Conservation (phyloP, 352 stramenopile genomes). For the Phytophthora aleatoria region DNA sequence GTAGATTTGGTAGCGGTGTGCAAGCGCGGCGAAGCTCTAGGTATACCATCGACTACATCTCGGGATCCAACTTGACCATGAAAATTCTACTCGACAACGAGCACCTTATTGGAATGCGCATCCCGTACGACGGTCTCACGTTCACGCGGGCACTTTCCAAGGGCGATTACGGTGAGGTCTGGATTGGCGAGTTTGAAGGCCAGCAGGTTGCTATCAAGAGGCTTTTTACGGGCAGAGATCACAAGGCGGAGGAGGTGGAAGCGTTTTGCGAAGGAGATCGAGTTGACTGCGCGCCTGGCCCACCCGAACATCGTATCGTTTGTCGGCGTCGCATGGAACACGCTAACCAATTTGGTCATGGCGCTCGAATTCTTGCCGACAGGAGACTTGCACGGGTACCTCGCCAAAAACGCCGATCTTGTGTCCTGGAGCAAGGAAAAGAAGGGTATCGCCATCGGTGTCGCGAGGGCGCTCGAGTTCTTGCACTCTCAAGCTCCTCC, state of each 20-base stretch:
- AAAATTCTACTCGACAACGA: slow-evolving; percentile 6
- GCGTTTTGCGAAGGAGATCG: slow-evolving; percentile 39
- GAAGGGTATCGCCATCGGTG: slow-evolving; percentile 32
- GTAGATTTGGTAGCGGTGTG: slow-evolving; percentile 3
- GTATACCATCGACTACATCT: slow-evolving; percentile 1
- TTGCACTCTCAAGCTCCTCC: slow-evolving; percentile 21
- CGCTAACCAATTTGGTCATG: slow-evolving; percentile 44
- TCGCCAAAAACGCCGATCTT: slow-evolving; percentile 17
- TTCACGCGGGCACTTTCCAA: slow-evolving; percentile 39
- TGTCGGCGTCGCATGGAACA: slow-evolving; percentile 47
- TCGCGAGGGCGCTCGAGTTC: slow-evolving; percentile 37
- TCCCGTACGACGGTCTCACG: slow-evolving; percentile 17
- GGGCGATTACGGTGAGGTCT: slow-evolving; percentile 52
- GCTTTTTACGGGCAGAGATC: slow-evolving; percentile 27
- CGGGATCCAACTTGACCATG: slow-evolving; percentile 3
- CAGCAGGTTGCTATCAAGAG: slow-evolving; percentile 43
- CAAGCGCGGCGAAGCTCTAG: not conserved
- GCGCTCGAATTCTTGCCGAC: slow-evolving; percentile 42
- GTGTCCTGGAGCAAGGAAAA: slow-evolving; percentile 34
- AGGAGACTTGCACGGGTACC: slow-evolving; percentile 41
- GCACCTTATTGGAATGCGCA: slow-evolving; percentile 4
- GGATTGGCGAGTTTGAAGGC: slow-evolving; percentile 32
- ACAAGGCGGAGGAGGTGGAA: slow-evolving; percentile 31
- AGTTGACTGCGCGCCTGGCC: slow-evolving; percentile 31
- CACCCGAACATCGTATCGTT: slow-evolving; percentile 40